Evolutionary conservation across 768 basidiomycete genomes (phyloP), one percentile per base, ranked within the genome.

Genomic region (Boletus rex-veris): DNA sequence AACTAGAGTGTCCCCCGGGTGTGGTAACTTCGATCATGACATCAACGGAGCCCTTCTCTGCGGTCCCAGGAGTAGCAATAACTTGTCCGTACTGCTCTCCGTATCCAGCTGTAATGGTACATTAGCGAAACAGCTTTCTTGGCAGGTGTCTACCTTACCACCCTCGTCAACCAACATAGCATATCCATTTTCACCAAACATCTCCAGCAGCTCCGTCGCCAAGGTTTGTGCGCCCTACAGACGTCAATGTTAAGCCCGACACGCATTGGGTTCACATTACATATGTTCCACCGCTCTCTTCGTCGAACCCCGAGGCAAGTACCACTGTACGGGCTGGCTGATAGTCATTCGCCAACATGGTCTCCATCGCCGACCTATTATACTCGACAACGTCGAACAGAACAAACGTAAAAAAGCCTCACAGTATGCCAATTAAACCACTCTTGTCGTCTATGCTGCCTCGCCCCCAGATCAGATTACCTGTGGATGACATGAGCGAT

Each of bases 81-180:
- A 81, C 67, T 11, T 75, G 73, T 7, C 85, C 85, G 51, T 75
- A 79, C 31, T 73, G 61, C 37, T 83, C 75, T 1, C 62, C 60
- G 45, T 79, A 84, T 24, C 81, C 80, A 49, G 77, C 85, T 76
- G 56, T 28, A 41, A 48, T 14, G n/a, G 14, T 38, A 4, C 42
- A 28, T 53, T 48, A 54, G 48, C 21, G 46, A 4, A 15, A 15
- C 16, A 5, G 15, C 26, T 16, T 45, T 31, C n/a, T 41, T 12
- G 41, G n/a, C 3, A 36, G 14, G 43, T 7, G 11, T 35, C 41
- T 33, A 26, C 67, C 74, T 62, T 67, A 84, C 90, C 82, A 33
- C 94, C 93, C 75, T 98, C 95, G 64, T 98, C 95, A 33, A 98
- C 77, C 42, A 97, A 68, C 65, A 96, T 77, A 0, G 88, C 83